phyloP scores from a whole-genome alignment of 108 stramenopile genomes.

The Aurantiochytrium sp. region DNA sequence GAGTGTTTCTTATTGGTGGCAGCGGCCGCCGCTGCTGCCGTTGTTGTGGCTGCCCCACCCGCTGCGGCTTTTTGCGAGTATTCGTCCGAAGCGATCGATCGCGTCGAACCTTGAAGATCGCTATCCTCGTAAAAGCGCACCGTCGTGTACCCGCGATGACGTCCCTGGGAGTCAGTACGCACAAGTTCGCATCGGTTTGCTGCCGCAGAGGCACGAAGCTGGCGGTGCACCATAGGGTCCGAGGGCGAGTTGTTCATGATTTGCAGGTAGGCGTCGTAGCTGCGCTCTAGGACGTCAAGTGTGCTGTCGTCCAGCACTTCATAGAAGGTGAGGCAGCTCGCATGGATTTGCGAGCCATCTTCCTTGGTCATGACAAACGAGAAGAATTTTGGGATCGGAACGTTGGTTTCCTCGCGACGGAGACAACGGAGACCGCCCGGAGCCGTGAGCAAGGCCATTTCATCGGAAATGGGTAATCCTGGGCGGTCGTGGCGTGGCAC shows the following conservation, averaged over 20 bases:
- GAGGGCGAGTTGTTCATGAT: not conserved
- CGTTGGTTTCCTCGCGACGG: not conserved
- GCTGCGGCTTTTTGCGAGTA: not conserved
- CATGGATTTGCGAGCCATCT: not conserved
- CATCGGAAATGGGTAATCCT: not conserved
- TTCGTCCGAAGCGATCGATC: too few species aligned
- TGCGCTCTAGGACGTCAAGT: not conserved
- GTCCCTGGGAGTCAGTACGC: not conserved
- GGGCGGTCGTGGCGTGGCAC: constrained; percentile 4
- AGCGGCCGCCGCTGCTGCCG: too few species aligned
- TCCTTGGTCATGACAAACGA: not conserved
- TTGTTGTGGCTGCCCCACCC: too few species aligned
- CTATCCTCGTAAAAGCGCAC: not conserved
- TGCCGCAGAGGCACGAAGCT: not conserved
- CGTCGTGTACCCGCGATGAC: not conserved
- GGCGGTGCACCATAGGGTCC: not conserved
- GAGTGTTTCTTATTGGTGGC: not conserved
- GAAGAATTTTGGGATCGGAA: not conserved
- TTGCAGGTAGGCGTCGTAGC: not conserved
- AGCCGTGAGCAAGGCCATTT: constrained; percentile 4
- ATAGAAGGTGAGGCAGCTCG: not conserved
- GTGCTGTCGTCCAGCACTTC: not conserved
- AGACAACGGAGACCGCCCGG: not conserved
- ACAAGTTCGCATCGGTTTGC: not conserved
- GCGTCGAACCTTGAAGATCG: not conserved